Evolutionary conservation across 2,329 filamentous ascomycete genomes (phyloP), one percentile per base, ranked within the genome.

Genomic region (Lasiodiplodia sp.): DNA sequence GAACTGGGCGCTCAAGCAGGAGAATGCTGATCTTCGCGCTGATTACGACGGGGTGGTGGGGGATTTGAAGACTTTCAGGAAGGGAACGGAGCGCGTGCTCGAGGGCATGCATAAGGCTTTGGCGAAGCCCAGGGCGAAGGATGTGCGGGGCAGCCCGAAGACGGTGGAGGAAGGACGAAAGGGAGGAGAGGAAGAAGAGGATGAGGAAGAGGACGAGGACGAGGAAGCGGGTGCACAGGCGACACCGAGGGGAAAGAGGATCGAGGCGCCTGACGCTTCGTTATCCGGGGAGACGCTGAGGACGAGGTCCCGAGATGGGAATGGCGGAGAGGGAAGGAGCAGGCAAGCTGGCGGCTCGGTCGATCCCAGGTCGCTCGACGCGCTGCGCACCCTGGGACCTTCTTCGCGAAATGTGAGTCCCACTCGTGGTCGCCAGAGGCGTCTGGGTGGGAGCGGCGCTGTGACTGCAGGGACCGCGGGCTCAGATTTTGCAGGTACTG

Each of bases 291-390:
- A 64, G 47, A 64, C 60, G 60, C n/a, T 64, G 47, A 25, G 23
- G 40, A 40, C 58, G 44, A 11, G 34, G 11, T 21, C 55, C n/a
- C 37, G 44, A 28, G 47, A 38, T 8, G 18, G 40, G 38, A 40
- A 44, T 6, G 56, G 16, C 1, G 55, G 34, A 5, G 56, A 60
- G 38, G 37, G 21, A 6, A 49, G 57, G 40, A 18, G 40, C 23
- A 66, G 49, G 23, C 63, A 31, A 23, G n/a, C 62, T 12, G 34
- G 34, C 18, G 18, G 47, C 31, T n/a, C 31, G 10, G 34, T 56
- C 8, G 66, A 68, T 53, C 66, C 66, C 14, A 51, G 66, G 31
- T 62, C 56, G 21, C 4, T 68, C n/a, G 66, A 62, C 7, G 66
- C 66, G 21, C 49, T 68, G 56, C 47, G 49, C 14, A 68, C 66